A percentile compares a stretch with the other conserved stretches of the same genome.
These are phyloP conservation scores for Rossbeevera mucosa DNA, from an alignment of 768 basidiomycete genomes.

Conservation along the genomic window DNA sequence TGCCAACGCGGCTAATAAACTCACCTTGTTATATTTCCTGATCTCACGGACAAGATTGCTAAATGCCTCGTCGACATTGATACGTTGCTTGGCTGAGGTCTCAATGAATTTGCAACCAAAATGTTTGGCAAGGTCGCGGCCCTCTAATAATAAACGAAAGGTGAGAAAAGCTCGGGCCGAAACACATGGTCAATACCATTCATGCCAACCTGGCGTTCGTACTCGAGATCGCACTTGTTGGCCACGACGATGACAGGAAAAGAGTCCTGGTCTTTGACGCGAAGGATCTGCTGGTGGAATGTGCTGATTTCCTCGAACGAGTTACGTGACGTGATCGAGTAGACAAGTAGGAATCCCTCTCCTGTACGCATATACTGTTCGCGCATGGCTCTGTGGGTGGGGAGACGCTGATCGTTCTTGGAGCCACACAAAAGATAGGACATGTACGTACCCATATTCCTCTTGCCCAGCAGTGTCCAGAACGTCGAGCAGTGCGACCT, in stretches of 20 bases:
- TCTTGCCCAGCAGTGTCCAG: conserved; percentile 98
- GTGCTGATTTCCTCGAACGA: conserved; percentile 96
- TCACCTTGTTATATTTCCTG: conserved; percentile 87
- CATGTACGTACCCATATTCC: conserved; percentile 80
- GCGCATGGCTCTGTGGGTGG: conserved; percentile 77
- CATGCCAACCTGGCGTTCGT: conserved; percentile 93
- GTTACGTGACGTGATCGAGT: conserved; percentile 96
- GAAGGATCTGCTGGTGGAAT: conserved; percentile 93
- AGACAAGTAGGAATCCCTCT: conserved; percentile 96
- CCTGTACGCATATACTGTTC: conserved; percentile 99
- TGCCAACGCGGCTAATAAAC: conserved; percentile 9
- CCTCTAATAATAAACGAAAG: conserved; percentile 57
- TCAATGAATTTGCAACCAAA: conserved; percentile 94
- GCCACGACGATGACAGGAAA: conserved; percentile 96
- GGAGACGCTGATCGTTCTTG: neutral
- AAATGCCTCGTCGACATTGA: conserved; percentile 97
- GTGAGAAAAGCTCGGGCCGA: neutral
- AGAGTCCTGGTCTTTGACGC: conserved; percentile 93
- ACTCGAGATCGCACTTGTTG: conserved; percentile 97
- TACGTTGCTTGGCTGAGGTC: conserved; percentile 93
- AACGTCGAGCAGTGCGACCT: conserved; percentile 95
- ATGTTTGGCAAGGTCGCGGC: conserved; percentile 91
- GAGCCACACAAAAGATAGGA: conserved; percentile 1
- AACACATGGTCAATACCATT: conserved; percentile 54
- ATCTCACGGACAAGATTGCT: conserved; percentile 90